phyloP scores from a whole-genome alignment of 805 yeast species.

The Kuraishia ogatae region DNA sequence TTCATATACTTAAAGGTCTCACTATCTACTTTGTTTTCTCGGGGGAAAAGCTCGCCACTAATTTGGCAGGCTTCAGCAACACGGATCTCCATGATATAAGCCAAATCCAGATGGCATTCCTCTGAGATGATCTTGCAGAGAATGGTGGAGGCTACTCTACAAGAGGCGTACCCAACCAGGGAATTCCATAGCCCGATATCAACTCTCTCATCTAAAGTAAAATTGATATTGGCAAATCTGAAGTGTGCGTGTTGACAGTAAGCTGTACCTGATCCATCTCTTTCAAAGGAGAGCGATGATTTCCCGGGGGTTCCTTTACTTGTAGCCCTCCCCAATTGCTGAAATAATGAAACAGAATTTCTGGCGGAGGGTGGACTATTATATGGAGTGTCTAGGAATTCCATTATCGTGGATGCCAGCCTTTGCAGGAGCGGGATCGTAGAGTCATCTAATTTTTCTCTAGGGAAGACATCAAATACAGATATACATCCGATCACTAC shows the following conservation, averaged over 20 bases:
- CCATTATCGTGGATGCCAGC: conserved; percentile 32
- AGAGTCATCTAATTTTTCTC: conserved; percentile 25
- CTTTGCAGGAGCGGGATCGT: conserved; percentile 27
- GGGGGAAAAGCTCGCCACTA: conserved; percentile 33
- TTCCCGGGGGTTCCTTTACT: conserved; percentile 26
- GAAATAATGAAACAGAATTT: conserved; percentile 11
- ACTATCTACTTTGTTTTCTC: conserved; percentile 31
- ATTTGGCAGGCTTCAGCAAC: conserved; percentile 37
- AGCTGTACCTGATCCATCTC: conserved; percentile 59
- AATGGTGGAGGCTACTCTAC: conserved; percentile 33
- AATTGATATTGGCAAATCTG: conserved; percentile 26
- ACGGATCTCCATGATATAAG: conserved; percentile 42
- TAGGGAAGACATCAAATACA: conserved; percentile 42
- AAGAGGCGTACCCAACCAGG: conserved; percentile 26
- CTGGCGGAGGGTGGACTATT: background rate
- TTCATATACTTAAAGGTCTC: conserved; percentile 32
- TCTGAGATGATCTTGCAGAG: conserved; percentile 29
- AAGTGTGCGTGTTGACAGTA: conserved; percentile 41
- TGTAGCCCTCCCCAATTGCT: conserved; percentile 51
- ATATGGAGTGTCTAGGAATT: conserved; percentile 27
- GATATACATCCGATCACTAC: conserved; percentile 50
- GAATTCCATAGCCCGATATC: conserved; percentile 27
- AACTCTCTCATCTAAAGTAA: conserved; percentile 16
- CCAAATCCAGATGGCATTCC: conserved; percentile 30
- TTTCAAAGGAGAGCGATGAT: conserved; percentile 40